These are phyloP conservation scores for Coleophoma eucalyptorum DNA, from an alignment of 2,329 filamentous ascomycete genomes.

Conservation along the genomic window DNA sequence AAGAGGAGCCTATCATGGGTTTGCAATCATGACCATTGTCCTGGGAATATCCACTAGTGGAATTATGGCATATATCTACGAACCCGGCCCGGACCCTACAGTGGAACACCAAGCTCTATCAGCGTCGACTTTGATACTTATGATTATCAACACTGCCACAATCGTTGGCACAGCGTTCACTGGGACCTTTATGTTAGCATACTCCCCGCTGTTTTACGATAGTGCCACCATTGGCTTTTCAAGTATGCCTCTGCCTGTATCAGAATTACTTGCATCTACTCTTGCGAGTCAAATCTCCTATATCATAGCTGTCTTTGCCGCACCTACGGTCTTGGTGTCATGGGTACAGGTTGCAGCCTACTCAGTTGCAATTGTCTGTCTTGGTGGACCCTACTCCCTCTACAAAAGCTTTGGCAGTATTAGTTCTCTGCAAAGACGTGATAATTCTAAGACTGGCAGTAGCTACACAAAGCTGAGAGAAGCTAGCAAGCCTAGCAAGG, in stretches of 20 bases:
- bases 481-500: constrained; percentile 5
- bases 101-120: not conserved
- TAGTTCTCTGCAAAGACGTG: constrained; percentile 1
- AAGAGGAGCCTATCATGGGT: constrained; percentile 14
- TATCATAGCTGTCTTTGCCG: constrained; percentile 9
- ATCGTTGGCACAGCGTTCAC: constrained; percentile 11
- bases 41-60: constrained; percentile 17
- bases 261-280: constrained; percentile 9
- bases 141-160: constrained; percentile 9
- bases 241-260: constrained; percentile 2
- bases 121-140: constrained; percentile 6
- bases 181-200: constrained; percentile 14
- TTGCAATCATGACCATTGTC: constrained; percentile 16
- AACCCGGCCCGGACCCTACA: constrained; percentile 5
- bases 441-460: not conserved
- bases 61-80: constrained; percentile 5
- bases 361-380: constrained; percentile 5
- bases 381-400: constrained; percentile 9
- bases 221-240: constrained; percentile 6
- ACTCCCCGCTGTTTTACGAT: constrained; percentile 16
- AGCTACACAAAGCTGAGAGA: not conserved
- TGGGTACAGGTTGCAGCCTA: constrained; percentile 14
- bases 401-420: constrained; percentile 4
- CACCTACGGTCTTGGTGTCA: constrained; percentile 13
- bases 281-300: constrained; percentile 10